Percentiles rank a stretch among this genome's conserved stretches.
These are phyloP conservation scores for Cladosporium velox DNA, from an alignment of 2,329 filamentous ascomycete species.

Conservation along the genomic window DNA sequence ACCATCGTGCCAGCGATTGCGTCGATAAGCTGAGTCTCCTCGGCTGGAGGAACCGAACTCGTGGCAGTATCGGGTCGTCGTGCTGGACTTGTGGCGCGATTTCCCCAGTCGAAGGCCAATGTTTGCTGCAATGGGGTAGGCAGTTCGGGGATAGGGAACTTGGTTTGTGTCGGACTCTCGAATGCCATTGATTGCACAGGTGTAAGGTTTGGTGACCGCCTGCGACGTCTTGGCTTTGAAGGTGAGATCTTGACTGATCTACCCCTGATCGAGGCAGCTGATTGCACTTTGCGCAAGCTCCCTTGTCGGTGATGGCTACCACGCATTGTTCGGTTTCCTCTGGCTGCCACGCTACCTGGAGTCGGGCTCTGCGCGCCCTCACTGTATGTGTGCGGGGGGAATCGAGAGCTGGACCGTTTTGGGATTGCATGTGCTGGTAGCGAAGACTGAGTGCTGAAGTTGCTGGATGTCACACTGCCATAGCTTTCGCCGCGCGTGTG, in stretches of 20 bases:
- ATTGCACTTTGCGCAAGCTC: constrained; percentile 78
- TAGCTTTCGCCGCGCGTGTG: constrained; percentile 67
- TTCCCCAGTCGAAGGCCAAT: constrained; percentile 24
- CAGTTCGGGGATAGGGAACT: constrained; percentile 39
- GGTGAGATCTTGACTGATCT: constrained; percentile 58
- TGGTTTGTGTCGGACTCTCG: constrained; percentile 35
- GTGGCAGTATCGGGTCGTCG: constrained; percentile 17
- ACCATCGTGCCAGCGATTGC: constrained; percentile 98
- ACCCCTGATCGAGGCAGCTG: constrained; percentile 70
- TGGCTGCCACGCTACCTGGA: constrained; percentile 40
- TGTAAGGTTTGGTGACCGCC: constrained; percentile 38
- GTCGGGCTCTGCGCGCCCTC: constrained; percentile 80
- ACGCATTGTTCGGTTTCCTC: constrained; percentile 24
- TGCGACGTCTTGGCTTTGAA: constrained; percentile 39
- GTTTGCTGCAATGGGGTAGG: constrained; percentile 33
- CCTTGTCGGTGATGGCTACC: constrained; percentile 28
- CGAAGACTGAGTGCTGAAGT: constrained; percentile 36
- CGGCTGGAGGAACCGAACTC: constrained; percentile 13
- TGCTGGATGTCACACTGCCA: constrained; percentile 51
- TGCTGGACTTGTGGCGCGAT: not conserved
- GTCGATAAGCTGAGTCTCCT: constrained; percentile 74
- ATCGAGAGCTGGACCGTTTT: constrained; percentile 80
- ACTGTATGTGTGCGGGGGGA: constrained; percentile 66
- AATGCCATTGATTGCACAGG: constrained; percentile 41
- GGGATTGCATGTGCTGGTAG: constrained; percentile 89